Evolutionary conservation across 345 rosid species (phyloP).

Genomic region (Rhizophora mangle): DNA sequence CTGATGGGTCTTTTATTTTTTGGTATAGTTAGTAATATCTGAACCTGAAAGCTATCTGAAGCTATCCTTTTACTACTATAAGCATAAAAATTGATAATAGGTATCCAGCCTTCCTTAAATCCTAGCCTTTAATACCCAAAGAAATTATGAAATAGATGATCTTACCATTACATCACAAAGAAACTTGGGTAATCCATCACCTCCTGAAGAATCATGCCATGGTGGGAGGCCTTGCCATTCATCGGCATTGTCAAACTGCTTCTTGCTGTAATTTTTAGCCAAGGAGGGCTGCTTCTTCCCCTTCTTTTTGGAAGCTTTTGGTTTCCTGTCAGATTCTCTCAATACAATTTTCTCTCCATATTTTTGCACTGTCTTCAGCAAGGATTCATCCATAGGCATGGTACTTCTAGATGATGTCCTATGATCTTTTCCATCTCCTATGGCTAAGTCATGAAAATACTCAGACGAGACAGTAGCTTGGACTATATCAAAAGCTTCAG

Average conservation of each 20-base stretch:
- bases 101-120: background rate
- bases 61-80: background rate
- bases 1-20: too few relatives aligned
- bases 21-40: background rate
- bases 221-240: constrained; percentile 87
- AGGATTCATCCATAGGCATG: constrained; percentile 64
- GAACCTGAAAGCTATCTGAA: background rate
- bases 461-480: constrained; percentile 47
- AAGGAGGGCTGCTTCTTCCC: constrained; percentile 40
- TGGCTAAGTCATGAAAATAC: constrained; percentile 36
- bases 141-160: background rate
- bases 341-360: constrained; percentile 65
- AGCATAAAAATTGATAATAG: background rate
- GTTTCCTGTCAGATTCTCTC: constrained; percentile 65
- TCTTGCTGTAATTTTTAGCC: constrained; percentile 32
- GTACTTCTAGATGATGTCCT: constrained; percentile 41
- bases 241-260: constrained; percentile 27
- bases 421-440: constrained; percentile 30
- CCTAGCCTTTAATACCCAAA: background rate
- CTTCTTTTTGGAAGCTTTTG: constrained; percentile 61
- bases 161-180: constrained; percentile 92
- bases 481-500: constrained; percentile 60
- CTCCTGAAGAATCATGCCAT: constrained; percentile 75
- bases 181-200: constrained; percentile 88
- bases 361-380: constrained; percentile 54